Base-by-base conservation (phyloP, 2,329 filamentous ascomycete species). In the Parafenestella ontariensis region DNA sequence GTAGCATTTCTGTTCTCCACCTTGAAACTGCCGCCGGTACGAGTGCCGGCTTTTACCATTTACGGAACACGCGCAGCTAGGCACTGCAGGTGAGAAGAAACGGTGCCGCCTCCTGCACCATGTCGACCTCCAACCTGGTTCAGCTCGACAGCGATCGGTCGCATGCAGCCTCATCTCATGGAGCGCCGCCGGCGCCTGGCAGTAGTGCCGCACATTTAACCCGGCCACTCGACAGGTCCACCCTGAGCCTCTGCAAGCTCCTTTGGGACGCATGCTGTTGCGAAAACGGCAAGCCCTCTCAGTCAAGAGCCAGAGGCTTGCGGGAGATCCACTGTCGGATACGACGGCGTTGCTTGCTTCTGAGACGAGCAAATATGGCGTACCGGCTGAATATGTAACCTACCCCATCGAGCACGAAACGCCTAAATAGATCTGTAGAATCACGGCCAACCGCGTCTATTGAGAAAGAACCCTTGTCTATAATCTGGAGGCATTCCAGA, bases 81-180 rank as follows among this genome's bases (percentile, higher is more conserved):
- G 51, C 24, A 36, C 64, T 67, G 68, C 65, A 68, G 31, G 54
- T 49, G 59, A 60, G 58, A 58, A 46, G 47, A 66, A 65, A 49
- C 42, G 58, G 55, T 53, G 29, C 52, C 46, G 60, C 53, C 56
- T 48, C 52, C 55, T 64, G 64, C 63, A 63, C 57, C 42, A 60
- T 55, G 29, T 47, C 49, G 43, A 53, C 66, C 62, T 57, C 50
- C 54, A 64, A 56, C 65, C 69, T 53, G 68, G 66, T 71, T 66
- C 66, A 66, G 58, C 61, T 70, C 46, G 46, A 43, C 52, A 43
- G 40, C 49, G 56, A 64, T 58, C 59, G 55, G 66, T 65, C 63
- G 62, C 65, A 70, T 64, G 63, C 64, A 69, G 71, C 70, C 70
- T 70, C 68, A 64, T 66, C 61, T 61, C 65, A 63, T 65, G 61